Evolutionary conservation across 805 yeast genomes (phyloP), one percentile per base, ranked within the genome.

Genomic region (Saccharomyces cerevisiae): DNA sequence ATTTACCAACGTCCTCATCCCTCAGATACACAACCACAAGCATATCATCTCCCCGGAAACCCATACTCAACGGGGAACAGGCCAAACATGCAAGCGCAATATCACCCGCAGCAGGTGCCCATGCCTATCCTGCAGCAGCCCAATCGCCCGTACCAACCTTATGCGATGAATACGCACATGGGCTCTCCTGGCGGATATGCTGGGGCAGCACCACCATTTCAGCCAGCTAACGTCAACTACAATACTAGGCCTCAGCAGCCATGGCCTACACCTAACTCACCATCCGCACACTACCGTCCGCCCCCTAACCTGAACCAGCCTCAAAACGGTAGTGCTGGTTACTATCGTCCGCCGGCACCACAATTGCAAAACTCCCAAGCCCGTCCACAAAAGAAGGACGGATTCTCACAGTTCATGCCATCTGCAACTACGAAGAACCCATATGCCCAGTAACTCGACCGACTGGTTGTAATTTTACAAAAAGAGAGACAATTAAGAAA

Each of bases 321-420:
- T 41, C 55, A 41, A 48, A 48, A 49, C 27, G 24, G 43, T 17
- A n/a, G 24, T 17, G 43, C 43, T 6, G 43, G 43, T 17, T 21
- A 6, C 24, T 36, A 36, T 36, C 22, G 22, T 17, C 24, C 43
- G 17, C 43, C 43, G 17, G 43, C 43, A 17, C 43, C 43, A 36
- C 43, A 36, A 21, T 17, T 9, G 43, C 17, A 36, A 13, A 17
- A 50, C 10, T 27, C 32, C 26, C 51, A 49, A 30, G 51, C 50
- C 26, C 53, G 53, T 1, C 36, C 55, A 2, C 55, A 57, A 5
- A 41, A 49, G 51, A 50, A 53, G 14, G 64, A 59, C 5, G 67
- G 67, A 6, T 64, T 62, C 50, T 58, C 67, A 5, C 65, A 62
- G 47, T 64, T 58, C 47, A 64, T 64, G 67, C 67, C 67, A 2